Evolutionary conservation across 2,329 filamentous ascomycete species (phyloP).

Genomic region (Cadophora sp.): DNA sequence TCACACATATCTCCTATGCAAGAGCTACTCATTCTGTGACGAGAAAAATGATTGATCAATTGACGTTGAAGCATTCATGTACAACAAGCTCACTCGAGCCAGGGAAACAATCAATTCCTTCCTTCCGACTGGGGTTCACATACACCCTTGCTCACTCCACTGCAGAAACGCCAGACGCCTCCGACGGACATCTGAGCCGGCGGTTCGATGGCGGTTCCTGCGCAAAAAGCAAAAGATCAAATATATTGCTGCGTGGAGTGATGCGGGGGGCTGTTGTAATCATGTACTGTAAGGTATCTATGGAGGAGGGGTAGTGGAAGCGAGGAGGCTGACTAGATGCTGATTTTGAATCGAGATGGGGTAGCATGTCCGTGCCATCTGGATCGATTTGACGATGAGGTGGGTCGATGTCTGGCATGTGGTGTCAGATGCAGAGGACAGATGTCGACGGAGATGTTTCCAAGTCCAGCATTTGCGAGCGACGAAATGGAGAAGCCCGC

Average conservation of each 20-base stretch:
- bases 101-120: not conserved
- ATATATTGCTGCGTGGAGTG: not conserved
- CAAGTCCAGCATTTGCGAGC: not conserved
- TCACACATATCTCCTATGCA: not conserved
- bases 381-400: not conserved
- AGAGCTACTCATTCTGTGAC: not conserved
- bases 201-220: conserved; percentile 8
- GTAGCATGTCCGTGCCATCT: not conserved
- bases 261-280: not conserved
- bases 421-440: not conserved
- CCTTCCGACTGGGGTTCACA: not conserved
- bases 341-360: not conserved
- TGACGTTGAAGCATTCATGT: conserved; percentile 7
- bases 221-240: conserved; percentile 11
- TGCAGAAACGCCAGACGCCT: conserved; percentile 12
- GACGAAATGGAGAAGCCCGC: not conserved
- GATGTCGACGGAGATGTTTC: not conserved
- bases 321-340: not conserved
- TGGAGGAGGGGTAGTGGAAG: not conserved
- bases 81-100: conserved; percentile 1
- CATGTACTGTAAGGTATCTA: too few relatives aligned
- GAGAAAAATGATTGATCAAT: conserved; percentile 9
- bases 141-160: not conserved
- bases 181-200: conserved; percentile 13
- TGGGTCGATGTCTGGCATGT: not conserved